Evolutionary conservation across 345 rosid species (phyloP), one percentile per base, ranked within the genome.

Genomic region (Carallia pectinifolia): DNA sequence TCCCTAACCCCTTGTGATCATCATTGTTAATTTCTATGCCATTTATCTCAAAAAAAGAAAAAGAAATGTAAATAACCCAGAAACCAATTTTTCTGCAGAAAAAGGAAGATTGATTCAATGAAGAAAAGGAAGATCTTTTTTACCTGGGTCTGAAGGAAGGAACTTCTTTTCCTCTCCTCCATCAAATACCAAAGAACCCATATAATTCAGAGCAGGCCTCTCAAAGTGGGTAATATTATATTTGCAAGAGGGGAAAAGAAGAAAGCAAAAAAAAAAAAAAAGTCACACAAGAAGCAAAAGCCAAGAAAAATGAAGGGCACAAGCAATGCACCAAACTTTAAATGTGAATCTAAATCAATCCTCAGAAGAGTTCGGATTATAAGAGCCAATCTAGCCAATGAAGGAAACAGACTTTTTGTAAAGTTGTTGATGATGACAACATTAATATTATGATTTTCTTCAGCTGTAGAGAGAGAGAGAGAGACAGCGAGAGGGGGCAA

Each of bases 101-200:
- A 56, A 56, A 27, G 15, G 60, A 52, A 36, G 40, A 36, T 9
- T 55, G 48, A 29, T 47, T 64, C n/a, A 47, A 16, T 18, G 62
- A 3, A 15, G 30, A 12, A 44, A 68, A 6, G 64, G 8, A 16
- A n/a, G 38, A 58, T 48, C 1, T 12, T 61, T 15, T 1, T 74
- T 79, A 81, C 86, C 83, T 77, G 79, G 30, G 73, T n/a, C 37
- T 40, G 77, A 77, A 74, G 61, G 60, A 73, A 81, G 60, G 58
- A 79, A 78, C 63, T 68, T 12, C 44, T 50, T 73, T 67, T 63
- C 31, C 69, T 71, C 72, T 64, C 64, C 68, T 64, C 77, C 79
- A 71, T 75, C 37, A 71, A 74, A 53, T 39, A 37, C 63, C 68
- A 62, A 79, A 58, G 64, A 53, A 71, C 70, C 76, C 79, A 76